Evolutionary conservation across 305 asterid genomes (phyloP), one percentile per base, ranked within the genome.

Genomic region (Stenogyne calaminthoides): DNA sequence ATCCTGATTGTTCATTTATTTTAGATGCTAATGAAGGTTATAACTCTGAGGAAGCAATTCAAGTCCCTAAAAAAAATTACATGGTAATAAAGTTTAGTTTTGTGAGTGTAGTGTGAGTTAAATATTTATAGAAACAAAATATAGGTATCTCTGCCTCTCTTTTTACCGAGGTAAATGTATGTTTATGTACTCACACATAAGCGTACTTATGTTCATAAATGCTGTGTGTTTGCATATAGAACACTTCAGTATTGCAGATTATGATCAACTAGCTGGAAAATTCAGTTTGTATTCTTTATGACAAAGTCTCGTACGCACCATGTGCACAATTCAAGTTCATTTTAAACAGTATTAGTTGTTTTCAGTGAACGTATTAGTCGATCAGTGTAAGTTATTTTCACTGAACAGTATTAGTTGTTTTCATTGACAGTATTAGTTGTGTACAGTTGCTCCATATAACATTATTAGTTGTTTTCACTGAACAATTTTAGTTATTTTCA

Each of bases 1-100:
- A 89, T 67, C 98, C 98, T 5, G 86, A 88, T 78, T 92, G 97
- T 78, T 75, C 70, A 58, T 92, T 92, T 81, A 88, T 92, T 76
- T 77, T 92, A 75, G 98, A 92, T 85, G 98, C 97, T 75, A 92
- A 92, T 79, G 98, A 90, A 81, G 98, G 98, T 51, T 92, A 92
- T 82, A 88, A 51, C 44, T 83, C 94, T 19, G 81, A 81, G 63
- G 96, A 92, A 79, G 98, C 98, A 74, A 85, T 92, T 80, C 82
- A 84, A 69, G 96, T 91, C 76, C 95, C 89, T 52, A 86, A 84
- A 58, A 84, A 58, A 88, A 83, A 67, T 71, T 91, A 76, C 89
- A 88, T 70, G 96, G 98, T 92, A 89, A 73, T 66, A 3, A 12
- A 56, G 36, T 66, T 15, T 69, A 56, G 36, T 66, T 15, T 69